Evolutionary conservation across 2,329 filamentous ascomycete species (phyloP), one percentile per base, ranked within the genome.

Genomic region (Teratosphaeria epicoccoides): DNA sequence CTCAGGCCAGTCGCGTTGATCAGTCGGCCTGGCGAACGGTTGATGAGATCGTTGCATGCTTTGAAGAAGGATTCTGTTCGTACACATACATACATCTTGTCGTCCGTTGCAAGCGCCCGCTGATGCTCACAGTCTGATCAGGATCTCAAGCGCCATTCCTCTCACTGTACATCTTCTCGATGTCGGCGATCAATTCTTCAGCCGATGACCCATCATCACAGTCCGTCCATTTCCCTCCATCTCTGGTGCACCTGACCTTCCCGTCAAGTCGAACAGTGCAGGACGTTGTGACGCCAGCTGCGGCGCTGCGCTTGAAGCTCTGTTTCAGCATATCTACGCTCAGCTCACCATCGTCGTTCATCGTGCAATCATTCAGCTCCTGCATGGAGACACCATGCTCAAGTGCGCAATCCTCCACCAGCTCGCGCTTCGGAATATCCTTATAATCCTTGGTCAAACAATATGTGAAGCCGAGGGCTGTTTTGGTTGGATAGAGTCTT

Each of bases 391-490:
- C 83, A 24, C 88, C 89, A 64, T 95, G 88, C 70, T 97, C 88
- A 48, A 95, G 75, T 2, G 93, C 88, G 67, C 93, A 98, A 65
- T 88, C 83, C 66, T 94, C 79, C 40, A 96, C 78, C 17, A 96
- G 77, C n/a, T 77, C 76, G 48, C 84, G 80, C 28, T 87, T 76
- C 1, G 93, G 91, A 28, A 98, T 95, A 6, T 82, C 70, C 22
- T 75, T 51, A 69, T 90, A 98, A 55, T 89, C 80, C 56, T 77
- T 79, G 22, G 84, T 83, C 52, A 98, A 72, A 72, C 93, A 98
- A 79, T 94, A 93, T 52, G 88, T 84, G 71, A 97, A 98, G 55
- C 91, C 91, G 22, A 98, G 82, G 62, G 85, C 90, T 58, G 84
- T 87, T 70, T 95, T 93, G 26, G 87, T 83, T 25, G 87, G 86